Evolutionary conservation across 2,329 filamentous ascomycete species (phyloP), one percentile per base, ranked within the genome.

Genomic region (Curvularia verruculosa): DNA sequence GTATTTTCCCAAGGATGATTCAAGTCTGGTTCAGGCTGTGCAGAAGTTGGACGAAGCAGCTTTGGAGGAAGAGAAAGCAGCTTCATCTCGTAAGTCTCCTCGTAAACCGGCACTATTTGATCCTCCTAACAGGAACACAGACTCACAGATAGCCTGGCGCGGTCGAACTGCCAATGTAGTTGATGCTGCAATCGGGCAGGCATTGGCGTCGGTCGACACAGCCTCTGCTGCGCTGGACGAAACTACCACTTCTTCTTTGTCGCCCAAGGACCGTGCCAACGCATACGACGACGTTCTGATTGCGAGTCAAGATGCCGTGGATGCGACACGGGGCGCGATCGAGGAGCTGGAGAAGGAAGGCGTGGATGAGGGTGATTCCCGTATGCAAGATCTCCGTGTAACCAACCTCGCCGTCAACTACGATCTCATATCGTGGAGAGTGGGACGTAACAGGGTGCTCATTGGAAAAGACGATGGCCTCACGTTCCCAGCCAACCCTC

Each of bases 371-470:
- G 88, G 91, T 54, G 94, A 99, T 71, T 80, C 86, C 34, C 87
- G 92, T 55, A 92, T 99, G 87, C 95, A 99, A 78, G 88, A 92
- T 67, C 81, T 99, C 44, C 93, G 96, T 65, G 89, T 99, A 56
- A 96, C 93, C 3, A 89, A 90, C 59, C 96, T 96, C 0, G 92
- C 94, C 1, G 91, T 98, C 54, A 96, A 95, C 76, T 98, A 96
- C 75, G 91, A 91, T 64, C 87, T 97, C 77, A 89, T 99, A 54
- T 93, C 91, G 71, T 98, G 93, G 93, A 86, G 95, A 74, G 91
- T 98, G 62, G 94, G 94, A 24, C 88, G 95, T 46, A 98, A 99
- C 76, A 85, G 95, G 52, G 89, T 96, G 0, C 80, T 99, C 60
- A 91, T 92, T 49, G 93, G 94, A n/a, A 80, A 85, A 6, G 83